These are phyloP conservation scores for Micromonas pusilla DNA, from an alignment of 139 green algal genomes.

Conservation along the genomic window DNA sequence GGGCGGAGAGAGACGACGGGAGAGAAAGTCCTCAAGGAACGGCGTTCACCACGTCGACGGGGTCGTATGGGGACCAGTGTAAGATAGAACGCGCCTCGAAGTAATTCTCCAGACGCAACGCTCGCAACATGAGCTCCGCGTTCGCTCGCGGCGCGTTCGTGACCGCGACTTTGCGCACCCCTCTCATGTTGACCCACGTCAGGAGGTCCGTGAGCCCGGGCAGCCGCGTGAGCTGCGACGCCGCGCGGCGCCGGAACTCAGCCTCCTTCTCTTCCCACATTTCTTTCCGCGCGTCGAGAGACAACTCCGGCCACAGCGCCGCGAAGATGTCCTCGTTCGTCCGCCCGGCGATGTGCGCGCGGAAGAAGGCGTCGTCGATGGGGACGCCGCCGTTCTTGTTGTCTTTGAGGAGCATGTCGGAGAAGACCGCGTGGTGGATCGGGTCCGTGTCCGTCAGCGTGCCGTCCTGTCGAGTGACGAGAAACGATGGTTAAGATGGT, in stretches of 20 bases:
- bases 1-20: too few relatives aligned
- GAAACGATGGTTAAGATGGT: too few relatives aligned
- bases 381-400: slow-evolving; percentile 47
- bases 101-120: slow-evolving; percentile 48
- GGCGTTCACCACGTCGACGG: too few relatives aligned
- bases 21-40: too few relatives aligned
- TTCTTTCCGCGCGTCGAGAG: slow-evolving; percentile 27
- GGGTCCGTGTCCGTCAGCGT: slow-evolving; percentile 60
- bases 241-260: not conserved
- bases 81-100: too few relatives aligned
- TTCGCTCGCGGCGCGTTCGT: slow-evolving; percentile 74
- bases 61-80: too few relatives aligned
- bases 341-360: slow-evolving; percentile 41
- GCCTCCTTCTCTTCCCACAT: slow-evolving; percentile 27
- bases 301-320: slow-evolving; percentile 62
- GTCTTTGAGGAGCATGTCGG: slow-evolving; percentile 45
- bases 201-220: slow-evolving; percentile 57
- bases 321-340: slow-evolving; percentile 61
- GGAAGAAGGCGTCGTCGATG: slow-evolving; percentile 62
- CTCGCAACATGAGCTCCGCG: slow-evolving; percentile 61
- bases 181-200: slow-evolving; percentile 42
- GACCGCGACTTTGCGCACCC: slow-evolving; percentile 55
- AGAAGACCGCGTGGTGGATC: slow-evolving; percentile 57
- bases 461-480: too few relatives aligned
- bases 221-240: not conserved